Evolutionary conservation across 768 basidiomycete genomes (phyloP), one percentile per base, ranked within the genome.

Genomic region (Trametopsis cervina): DNA sequence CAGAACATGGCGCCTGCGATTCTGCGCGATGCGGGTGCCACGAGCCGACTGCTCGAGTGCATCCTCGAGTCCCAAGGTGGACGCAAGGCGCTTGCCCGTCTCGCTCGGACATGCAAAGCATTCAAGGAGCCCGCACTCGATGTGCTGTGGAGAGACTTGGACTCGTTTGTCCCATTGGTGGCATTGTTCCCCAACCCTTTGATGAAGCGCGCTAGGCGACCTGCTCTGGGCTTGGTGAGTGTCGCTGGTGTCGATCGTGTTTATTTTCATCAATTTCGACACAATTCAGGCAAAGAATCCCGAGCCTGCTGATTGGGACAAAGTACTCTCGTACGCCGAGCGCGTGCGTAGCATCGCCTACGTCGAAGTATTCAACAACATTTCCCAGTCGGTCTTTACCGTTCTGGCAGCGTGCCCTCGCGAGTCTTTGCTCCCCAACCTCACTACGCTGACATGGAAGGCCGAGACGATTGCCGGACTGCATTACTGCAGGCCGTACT

Each of bases 181-280:
- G 80, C 81, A 27, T 61, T 88, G 46, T 89, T 89, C 61, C 87
- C 87, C 12, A 70, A 68, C 49, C 69, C 75, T 53, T 58, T 88
- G 54, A 68, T 88, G 65, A 85, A 79, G 66, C 85, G 79, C 64
- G 71, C 80, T 49, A 76, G 78, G 53, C 80, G 76, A 60, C 87
- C 87, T 42, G 85, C 85, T 42, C 66, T 87, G 52, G 87, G 87
- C 61, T 70, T 89, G 70, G 87, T 89, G 59, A 60, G 86, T 69
- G 40, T 44, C 18, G 12, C 35, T 39, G 27, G 27, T 45, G 33
- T 18, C n/a, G n/a, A 26, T 29, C 27, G 38, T 22, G 20, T 35
- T 39, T 26, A 27, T 25, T 36, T 24, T 50, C 3, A 21, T 33
- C 29, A 29, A 29, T 11, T 29, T 13, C 11, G 29, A 33, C 15